These are phyloP conservation scores for Ustilago esculenta DNA, from an alignment of 1,284 basidiomycete genomes.

Conservation along the genomic window DNA sequence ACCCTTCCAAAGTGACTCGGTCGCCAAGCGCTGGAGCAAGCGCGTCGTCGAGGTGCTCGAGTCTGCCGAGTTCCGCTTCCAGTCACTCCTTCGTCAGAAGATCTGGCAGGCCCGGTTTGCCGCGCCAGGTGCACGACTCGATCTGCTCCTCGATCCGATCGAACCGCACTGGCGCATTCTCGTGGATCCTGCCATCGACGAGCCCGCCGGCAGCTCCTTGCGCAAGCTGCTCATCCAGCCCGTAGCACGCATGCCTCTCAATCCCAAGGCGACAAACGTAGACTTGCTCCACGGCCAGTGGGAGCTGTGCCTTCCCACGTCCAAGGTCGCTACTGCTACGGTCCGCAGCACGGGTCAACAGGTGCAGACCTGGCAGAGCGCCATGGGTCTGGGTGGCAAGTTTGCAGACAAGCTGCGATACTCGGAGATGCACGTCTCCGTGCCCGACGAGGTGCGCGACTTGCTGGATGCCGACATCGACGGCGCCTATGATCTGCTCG, in stretches of 20 bases:
- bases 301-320: constrained; percentile 82
- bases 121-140: constrained; percentile 77
- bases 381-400: constrained; percentile 79
- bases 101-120: constrained; percentile 85
- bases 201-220: constrained; percentile 82
- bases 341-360: constrained; percentile 77
- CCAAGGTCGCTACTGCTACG: constrained; percentile 72
- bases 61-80: constrained; percentile 65
- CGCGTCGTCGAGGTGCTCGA: constrained; percentile 75
- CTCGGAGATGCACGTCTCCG: constrained; percentile 75
- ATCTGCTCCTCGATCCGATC: constrained; percentile 79
- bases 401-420: constrained; percentile 77
- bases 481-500: constrained; percentile 80
- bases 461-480: constrained; percentile 82
- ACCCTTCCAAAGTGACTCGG: constrained; percentile 66
- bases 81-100: constrained; percentile 73
- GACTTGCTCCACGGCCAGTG: constrained; percentile 77
- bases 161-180: constrained; percentile 83
- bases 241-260: constrained; percentile 77
- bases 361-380: constrained; percentile 85
- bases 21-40: constrained; percentile 76
- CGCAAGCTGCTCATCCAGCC: constrained; percentile 79
- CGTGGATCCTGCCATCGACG: constrained; percentile 75
- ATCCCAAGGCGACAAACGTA: constrained; percentile 46
- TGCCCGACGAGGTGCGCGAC: constrained; percentile 71